phyloP scores from a whole-genome alignment of 2,329 filamentous ascomycete species.

The Colletotrichum nymphaeae region DNA sequence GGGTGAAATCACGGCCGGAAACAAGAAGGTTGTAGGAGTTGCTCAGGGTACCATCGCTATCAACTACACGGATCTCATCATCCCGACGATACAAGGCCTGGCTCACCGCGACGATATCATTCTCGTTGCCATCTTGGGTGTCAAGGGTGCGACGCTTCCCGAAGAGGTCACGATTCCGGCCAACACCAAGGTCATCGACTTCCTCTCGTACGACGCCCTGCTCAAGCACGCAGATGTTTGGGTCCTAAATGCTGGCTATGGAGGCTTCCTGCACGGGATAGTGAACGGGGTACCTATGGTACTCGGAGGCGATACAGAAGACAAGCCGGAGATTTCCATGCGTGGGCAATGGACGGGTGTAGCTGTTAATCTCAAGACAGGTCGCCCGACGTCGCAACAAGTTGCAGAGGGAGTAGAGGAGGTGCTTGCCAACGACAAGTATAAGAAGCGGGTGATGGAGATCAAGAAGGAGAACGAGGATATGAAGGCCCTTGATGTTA shows the following conservation, averaged over 20 bases:
- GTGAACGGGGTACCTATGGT: slow-evolving; percentile 60
- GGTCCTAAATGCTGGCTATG: slow-evolving; percentile 61
- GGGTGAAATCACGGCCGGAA: slow-evolving; percentile 48
- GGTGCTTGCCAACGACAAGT: slow-evolving; percentile 44
- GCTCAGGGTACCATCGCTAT: slow-evolving; percentile 58
- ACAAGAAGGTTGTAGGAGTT: slow-evolving; percentile 57
- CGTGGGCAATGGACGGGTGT: slow-evolving; percentile 56
- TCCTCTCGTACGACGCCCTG: slow-evolving; percentile 59
- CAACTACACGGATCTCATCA: slow-evolving; percentile 53
- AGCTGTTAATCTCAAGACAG: slow-evolving; percentile 55
- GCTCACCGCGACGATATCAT: slow-evolving; percentile 51
- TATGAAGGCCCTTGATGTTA: slow-evolving; percentile 35
- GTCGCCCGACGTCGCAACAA: slow-evolving; percentile 43
- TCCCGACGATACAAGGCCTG: slow-evolving; percentile 57
- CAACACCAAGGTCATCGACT: slow-evolving; percentile 59
- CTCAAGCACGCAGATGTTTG: slow-evolving; percentile 57
- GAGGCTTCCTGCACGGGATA: slow-evolving; percentile 57
- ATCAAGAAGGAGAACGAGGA: slow-evolving; percentile 48
- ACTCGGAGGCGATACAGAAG: slow-evolving; percentile 53
- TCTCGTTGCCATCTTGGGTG: slow-evolving; percentile 46
- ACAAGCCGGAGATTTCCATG: slow-evolving; percentile 54
- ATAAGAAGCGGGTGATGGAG: slow-evolving; percentile 44
- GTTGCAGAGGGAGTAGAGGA: slow-evolving; percentile 45
- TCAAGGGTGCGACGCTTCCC: slow-evolving; percentile 40
- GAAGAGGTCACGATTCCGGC: slow-evolving; percentile 45